Percentiles rank a stretch among this genome's conserved stretches.
These are phyloP conservation scores for Lepiota brunneoincarnata DNA, from an alignment of 768 basidiomycete genomes.

Conservation along the genomic window DNA sequence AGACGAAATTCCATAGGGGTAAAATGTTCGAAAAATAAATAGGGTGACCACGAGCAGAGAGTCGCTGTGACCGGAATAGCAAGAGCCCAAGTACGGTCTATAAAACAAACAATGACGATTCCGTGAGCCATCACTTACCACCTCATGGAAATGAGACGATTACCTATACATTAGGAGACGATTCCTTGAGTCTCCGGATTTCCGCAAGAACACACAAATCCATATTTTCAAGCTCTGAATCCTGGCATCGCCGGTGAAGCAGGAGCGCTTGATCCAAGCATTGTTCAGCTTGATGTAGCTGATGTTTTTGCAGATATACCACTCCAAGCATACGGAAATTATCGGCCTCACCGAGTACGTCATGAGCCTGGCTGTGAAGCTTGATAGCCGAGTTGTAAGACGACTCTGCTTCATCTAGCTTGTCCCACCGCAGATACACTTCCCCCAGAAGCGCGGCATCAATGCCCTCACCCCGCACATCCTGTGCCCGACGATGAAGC, in stretches of 20 bases:
- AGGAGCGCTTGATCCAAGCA: constrained; percentile 15
- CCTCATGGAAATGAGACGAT: too few relatives aligned
- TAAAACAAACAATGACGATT: too few relatives aligned
- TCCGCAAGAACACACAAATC: too few relatives aligned
- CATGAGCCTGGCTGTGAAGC: constrained; percentile 14
- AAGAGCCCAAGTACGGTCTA: too few relatives aligned
- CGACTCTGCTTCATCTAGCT: constrained; percentile 18
- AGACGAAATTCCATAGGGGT: too few relatives aligned
- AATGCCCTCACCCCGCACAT: constrained; percentile 15
- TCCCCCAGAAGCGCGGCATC: constrained; percentile 14
- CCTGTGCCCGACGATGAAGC: neutral
- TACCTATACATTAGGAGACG: too few relatives aligned
- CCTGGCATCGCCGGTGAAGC: constrained; percentile 12
- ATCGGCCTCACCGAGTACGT: constrained; percentile 18
- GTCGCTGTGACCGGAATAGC: too few relatives aligned
- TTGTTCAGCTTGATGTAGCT: constrained; percentile 15
- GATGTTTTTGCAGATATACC: constrained; percentile 1
- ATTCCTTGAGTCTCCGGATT: too few relatives aligned
- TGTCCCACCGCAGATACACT: constrained; percentile 15
- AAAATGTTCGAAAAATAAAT: too few relatives aligned
- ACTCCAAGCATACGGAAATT: constrained; percentile 14
- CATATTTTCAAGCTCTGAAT: too few relatives aligned
- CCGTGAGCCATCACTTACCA: too few relatives aligned
- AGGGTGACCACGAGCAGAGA: too few relatives aligned
- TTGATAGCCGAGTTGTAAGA: constrained; percentile 14